Percentiles rank a stretch among this genome's conserved stretches.
Conservation (phyloP, 1,284 basidiomycete species). For the Anthracocystis walkeri region DNA sequence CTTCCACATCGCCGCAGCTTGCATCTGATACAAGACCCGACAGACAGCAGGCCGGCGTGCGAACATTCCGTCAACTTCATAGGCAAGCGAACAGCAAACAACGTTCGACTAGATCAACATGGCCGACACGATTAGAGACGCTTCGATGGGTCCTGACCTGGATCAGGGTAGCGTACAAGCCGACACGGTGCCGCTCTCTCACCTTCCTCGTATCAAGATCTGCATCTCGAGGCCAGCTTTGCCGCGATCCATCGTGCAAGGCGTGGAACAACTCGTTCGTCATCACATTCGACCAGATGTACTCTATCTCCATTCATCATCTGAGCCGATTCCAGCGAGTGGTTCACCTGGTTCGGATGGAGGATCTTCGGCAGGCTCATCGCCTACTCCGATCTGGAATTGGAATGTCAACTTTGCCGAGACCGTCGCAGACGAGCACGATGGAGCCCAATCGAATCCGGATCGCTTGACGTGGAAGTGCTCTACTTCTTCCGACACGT, state of each 20-base stretch:
- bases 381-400: constrained; percentile 22
- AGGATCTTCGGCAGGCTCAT: background rate
- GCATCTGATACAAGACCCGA: too few species aligned
- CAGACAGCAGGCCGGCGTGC: too few species aligned
- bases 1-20: too few species aligned
- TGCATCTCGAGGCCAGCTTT: constrained; percentile 26
- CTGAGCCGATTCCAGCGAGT: constrained; percentile 4
- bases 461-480: constrained; percentile 20
- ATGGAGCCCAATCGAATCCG: background rate
- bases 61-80: too few species aligned
- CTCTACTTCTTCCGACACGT: constrained; percentile 29
- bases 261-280: constrained; percentile 18
- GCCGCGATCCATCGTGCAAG: constrained; percentile 12
- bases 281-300: constrained; percentile 39
- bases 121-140: constrained; percentile 19
- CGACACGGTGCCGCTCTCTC: constrained; percentile 16
- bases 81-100: too few species aligned
- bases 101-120: background rate
- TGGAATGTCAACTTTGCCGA: constrained; percentile 37
- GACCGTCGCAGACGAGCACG: background rate
- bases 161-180: constrained; percentile 9
- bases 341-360: background rate
- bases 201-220: constrained; percentile 24
- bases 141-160: constrained; percentile 35
- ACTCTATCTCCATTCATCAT: constrained; percentile 6